Conservation (phyloP, 2,329 filamentous ascomycete genomes). For the Alternaria rosae region DNA sequence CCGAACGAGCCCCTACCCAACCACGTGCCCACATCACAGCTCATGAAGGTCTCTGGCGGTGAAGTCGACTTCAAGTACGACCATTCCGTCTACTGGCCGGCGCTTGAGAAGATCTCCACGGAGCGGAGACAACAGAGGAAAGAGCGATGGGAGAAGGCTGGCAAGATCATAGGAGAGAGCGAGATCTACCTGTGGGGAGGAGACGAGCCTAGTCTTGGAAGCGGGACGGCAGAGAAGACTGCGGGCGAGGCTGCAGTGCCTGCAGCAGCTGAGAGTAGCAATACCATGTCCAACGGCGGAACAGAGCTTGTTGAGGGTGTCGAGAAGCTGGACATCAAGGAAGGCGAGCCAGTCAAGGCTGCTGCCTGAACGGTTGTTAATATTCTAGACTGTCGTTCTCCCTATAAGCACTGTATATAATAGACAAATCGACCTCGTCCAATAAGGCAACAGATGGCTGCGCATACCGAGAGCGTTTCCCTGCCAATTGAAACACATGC, state of each 20-base stretch:
- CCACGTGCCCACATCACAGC: slow-evolving; percentile 81
- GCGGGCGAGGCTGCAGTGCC: slow-evolving; percentile 3
- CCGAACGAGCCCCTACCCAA: slow-evolving; percentile 92
- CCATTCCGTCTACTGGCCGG: slow-evolving; percentile 88
- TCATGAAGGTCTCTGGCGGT: slow-evolving; percentile 81
- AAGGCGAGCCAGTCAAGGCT: slow-evolving; percentile 26
- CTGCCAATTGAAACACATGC: not conserved
- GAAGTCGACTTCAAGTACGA: slow-evolving; percentile 91
- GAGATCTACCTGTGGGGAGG: slow-evolving; percentile 89
- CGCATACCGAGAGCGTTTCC: not conserved
- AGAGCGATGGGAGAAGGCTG: slow-evolving; percentile 79
- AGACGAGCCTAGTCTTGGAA: slow-evolving; percentile 37
- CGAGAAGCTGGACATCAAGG: slow-evolving; percentile 34
- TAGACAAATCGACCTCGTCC: not conserved
- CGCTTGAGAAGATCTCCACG: slow-evolving; percentile 74
- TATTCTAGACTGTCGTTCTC: not conserved
- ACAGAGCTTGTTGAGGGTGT: slow-evolving; percentile 28
- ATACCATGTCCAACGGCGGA: slow-evolving; percentile 5
- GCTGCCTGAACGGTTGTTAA: slow-evolving; percentile 5
- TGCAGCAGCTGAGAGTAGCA: not conserved
- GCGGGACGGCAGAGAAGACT: slow-evolving; percentile 5
- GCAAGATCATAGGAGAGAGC: slow-evolving; percentile 82
- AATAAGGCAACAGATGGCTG: not conserved
- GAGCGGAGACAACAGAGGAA: slow-evolving; percentile 68
- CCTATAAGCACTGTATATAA: not conserved